Evolutionary conservation across 495 filamentous ascomycete species (phyloP), one percentile per base, ranked within the genome.

Genomic region (Sabuloglossum arenarium): DNA sequence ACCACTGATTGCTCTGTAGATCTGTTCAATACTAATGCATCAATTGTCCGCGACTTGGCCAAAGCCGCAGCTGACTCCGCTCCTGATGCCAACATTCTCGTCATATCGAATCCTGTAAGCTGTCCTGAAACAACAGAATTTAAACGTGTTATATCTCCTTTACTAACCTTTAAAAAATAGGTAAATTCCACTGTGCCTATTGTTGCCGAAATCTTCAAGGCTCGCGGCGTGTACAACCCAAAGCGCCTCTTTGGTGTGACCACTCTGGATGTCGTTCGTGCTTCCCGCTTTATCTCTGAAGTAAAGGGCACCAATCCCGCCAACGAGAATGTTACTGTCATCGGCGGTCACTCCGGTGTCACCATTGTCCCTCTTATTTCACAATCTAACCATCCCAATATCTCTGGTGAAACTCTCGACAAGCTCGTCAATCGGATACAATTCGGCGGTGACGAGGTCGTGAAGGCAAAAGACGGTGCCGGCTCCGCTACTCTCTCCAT

Each of bases 1-100:
- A 42, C 47, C 23, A 39, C 25, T 46, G 28, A 27, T 30, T 54
- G 24, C 23, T n/a, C 8, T 42, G 14, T 50, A 82, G 88, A 98
- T 67, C 85, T 98, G 56, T 98, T 98, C 86, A 98, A 98, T 78
- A 98, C 90, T 77, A 98, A 98, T 71, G 91, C 93, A 70, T 94
- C 88, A 61, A 98, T 98, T 66, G 91, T 98, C 68, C 91, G 91
- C 59, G 91, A 97, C 73, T 82, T 98, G 59, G 89, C 91, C 69
- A 96, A 98, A 80, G 88, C 88, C 62, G 81, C 79, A 65, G 91
- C 91, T 64, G 82, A 94, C 63, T 76, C 85, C 64, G 75, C 81
- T 68, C 93, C 91, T 58, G 78, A 98, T 50, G 93, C 91, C 71
- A 94, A 93, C 69, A 76, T 97, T 70, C 82, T 97, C 66, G 80